A percentile compares a stretch with the other conserved stretches of the same genome.
These are phyloP conservation scores for Dactylorhiza incarnata DNA, from an alignment of 106 monocot species.

Conservation along the genomic window DNA sequence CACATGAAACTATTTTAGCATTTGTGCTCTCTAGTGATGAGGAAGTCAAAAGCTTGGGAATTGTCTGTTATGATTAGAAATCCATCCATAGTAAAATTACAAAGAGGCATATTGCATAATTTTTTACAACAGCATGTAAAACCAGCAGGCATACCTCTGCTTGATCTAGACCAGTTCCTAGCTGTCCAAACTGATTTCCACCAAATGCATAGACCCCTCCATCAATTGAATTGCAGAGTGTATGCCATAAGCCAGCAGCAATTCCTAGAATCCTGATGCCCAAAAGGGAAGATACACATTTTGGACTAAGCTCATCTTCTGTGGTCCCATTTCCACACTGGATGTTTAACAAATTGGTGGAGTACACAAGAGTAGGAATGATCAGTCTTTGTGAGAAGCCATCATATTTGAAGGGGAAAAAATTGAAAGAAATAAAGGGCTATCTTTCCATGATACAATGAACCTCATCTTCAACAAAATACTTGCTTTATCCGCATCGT, in stretches of 20 bases:
- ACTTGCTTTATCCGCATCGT: constrained; percentile 68
- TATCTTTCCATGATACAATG: constrained; percentile 35
- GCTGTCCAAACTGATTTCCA: constrained; percentile 97
- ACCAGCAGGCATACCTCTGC: constrained; percentile 46
- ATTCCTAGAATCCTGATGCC: constrained; percentile 63
- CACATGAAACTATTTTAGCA: constrained; percentile 67
- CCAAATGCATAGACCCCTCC: constrained; percentile 93
- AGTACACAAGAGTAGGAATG: constrained; percentile 8
- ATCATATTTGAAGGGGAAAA: constrained; percentile 8
- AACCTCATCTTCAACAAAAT: constrained; percentile 59
- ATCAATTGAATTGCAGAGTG: constrained; percentile 72
- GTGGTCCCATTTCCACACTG: constrained; percentile 94
- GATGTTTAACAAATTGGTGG: constrained; percentile 16
- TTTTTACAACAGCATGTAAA: neutral
- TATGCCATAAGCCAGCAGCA: constrained; percentile 93
- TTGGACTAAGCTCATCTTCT: constrained; percentile 87
- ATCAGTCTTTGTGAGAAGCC: constrained; percentile 8
- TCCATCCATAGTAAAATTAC: neutral
- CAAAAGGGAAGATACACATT: constrained; percentile 79
- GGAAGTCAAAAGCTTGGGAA: constrained; percentile 76
- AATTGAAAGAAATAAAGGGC: constrained; percentile 18
- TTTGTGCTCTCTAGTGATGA: constrained; percentile 59
- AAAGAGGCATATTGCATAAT: neutral
- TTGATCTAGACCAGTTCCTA: constrained; percentile 89
- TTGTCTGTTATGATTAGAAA: constrained; percentile 29